Conservation (phyloP, 257 asterid species). For the Rhazya stricta region DNA sequence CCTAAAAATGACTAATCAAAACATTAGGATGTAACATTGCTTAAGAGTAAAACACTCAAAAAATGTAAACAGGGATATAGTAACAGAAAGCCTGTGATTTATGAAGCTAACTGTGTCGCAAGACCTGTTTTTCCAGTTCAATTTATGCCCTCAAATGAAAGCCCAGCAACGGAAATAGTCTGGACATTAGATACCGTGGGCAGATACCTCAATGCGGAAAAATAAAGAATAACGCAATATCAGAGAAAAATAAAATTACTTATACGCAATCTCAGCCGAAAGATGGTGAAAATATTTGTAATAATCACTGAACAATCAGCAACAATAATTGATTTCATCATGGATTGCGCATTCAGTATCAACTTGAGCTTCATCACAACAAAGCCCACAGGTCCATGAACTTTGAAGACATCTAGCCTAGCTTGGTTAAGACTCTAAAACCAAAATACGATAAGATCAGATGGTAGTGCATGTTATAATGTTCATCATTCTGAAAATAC, state of each 20-base stretch:
- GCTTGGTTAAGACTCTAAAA: neutral
- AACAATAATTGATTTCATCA: conserved; percentile 33
- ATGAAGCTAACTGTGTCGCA: conserved; percentile 49
- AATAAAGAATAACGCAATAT: neutral
- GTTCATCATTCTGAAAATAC: conserved; percentile 50
- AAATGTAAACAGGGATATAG: conserved; percentile 30
- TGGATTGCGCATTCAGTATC: conserved; percentile 28
- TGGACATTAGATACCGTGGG: conserved; percentile 54
- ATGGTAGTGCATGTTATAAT: conserved; percentile 73
- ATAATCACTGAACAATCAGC: conserved; percentile 50
- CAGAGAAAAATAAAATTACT: too few relatives aligned
- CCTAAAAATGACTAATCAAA: neutral
- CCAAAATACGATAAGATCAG: conserved; percentile 47
- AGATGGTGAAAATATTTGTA: conserved; percentile 57
- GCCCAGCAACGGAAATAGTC: conserved; percentile 39
- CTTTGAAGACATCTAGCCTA: too few relatives aligned
- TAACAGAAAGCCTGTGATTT: conserved; percentile 18
- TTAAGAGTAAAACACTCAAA: neutral
- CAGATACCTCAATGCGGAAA: conserved; percentile 4
- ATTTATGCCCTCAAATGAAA: conserved; percentile 52
- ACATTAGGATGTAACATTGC: neutral
- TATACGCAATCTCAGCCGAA: conserved; percentile 70
- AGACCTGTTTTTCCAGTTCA: conserved; percentile 36
- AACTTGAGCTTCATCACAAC: neutral
- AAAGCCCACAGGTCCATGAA: neutral